Base-by-base conservation (phyloP, 768 basidiomycete genomes). In the Hygrophorus pudorinus region DNA sequence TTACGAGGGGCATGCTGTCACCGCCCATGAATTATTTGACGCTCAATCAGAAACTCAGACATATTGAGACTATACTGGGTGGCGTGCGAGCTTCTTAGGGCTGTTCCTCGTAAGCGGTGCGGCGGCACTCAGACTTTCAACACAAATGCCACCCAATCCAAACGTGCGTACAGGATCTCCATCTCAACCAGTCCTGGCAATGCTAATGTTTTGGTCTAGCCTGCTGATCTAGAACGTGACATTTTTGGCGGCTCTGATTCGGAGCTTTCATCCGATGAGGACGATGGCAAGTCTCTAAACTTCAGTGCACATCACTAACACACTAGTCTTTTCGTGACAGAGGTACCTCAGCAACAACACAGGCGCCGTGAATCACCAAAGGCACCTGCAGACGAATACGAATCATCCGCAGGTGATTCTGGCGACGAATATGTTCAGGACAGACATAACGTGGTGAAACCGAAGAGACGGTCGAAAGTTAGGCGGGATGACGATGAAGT, bases 161-260 rank as follows among this genome's bases (percentile, higher is more conserved):
- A 24, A 24, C 7, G 24, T 24, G 24, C 3, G 24, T 3, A 7
- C 24, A 24, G n/a, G n/a, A n/a, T n/a, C n/a, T n/a, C n/a, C 38
- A 41, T 13, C 17, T n/a, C 39, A 28, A 8, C 20, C 11, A 21
- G 4, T 36, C 32, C 43, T 30, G 24, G 6, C 24, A n/a, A 2
- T 40, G 4, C 27, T 17, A n/a, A 39, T 39, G 12, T 20, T n/a
- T n/a, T 39, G 38, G 20, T 20, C 5, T 17, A 39, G 41, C 28
- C 33, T 18, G 51, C 52, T 21, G 65, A 69, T 41, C 76, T 81
- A 28, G 80, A 75, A 46, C 78, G 76, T 41, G 80, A 82, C 55
- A 81, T 89, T 46, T 91, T 90, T 56, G 87, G 85, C 48, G 83
- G 83, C 31, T 82, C 80, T 13, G 85, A 85, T 54, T 88, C 87